These are phyloP conservation scores for Vanrija pseudolonga DNA, from an alignment of 1,284 basidiomycete genomes.

Conservation along the genomic window DNA sequence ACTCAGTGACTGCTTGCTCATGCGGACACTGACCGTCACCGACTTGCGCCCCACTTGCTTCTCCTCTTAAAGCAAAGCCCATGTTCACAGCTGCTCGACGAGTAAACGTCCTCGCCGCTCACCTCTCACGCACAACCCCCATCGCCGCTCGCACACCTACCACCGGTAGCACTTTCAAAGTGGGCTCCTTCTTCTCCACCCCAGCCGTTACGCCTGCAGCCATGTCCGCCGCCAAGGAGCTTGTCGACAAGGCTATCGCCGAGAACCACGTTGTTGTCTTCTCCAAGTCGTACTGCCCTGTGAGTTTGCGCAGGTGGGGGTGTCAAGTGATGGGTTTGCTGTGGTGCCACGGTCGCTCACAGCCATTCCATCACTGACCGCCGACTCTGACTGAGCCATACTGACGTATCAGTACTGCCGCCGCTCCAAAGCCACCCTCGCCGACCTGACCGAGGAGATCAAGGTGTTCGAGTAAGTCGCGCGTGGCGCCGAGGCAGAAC, in stretches of 20 bases:
- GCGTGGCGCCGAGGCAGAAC: too few relatives aligned
- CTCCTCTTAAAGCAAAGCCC: not conserved
- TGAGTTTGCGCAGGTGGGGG: conserved; percentile 23
- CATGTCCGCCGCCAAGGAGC: conserved; percentile 34
- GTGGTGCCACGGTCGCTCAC: too few relatives aligned
- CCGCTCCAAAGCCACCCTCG: conserved; percentile 39
- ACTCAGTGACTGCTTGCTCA: too few relatives aligned
- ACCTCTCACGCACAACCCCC: conserved; percentile 5
- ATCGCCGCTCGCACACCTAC: not conserved
- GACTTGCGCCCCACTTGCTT: too few relatives aligned
- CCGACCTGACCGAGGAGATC: conserved; percentile 29
- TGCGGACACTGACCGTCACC: too few relatives aligned
- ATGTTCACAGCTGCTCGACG: conserved; percentile 30
- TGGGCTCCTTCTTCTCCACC: conserved; percentile 44
- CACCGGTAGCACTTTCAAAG: conserved; percentile 28
- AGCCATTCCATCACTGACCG: too few relatives aligned
- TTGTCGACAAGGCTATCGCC: conserved; percentile 45
- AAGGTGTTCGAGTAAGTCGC: conserved; percentile 41
- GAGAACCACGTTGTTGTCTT: conserved; percentile 47
- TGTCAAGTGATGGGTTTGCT: not conserved
- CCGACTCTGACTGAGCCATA: not conserved
- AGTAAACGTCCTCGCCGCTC: conserved; percentile 21
- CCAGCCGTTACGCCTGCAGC: conserved; percentile 20
- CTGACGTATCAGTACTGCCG: conserved; percentile 39
- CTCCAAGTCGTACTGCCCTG: conserved; percentile 48